Evolutionary conservation across 208 protist species (phyloP).

Genomic region (Leishmania amazonensis): DNA sequence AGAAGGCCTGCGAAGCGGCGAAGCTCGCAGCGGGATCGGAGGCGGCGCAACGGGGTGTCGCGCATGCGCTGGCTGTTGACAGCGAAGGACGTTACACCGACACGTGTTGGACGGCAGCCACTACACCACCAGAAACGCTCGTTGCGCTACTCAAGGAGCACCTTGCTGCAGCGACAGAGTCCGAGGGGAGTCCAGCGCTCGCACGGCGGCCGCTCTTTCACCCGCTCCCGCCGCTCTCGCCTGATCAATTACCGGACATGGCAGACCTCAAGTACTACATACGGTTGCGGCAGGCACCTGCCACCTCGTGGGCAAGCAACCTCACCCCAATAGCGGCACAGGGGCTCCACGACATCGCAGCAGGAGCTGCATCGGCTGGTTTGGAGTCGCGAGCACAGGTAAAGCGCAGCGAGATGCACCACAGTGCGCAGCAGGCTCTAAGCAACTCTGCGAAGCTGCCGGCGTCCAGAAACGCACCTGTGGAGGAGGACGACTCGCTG

Average conservation of each 20-base stretch:
- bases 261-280: conserved; percentile 30
- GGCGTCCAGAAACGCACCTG: neutral
- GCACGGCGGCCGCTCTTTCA: conserved; percentile 4
- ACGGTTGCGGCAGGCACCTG: conserved; percentile 7
- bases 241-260: conserved; percentile 31
- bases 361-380: neutral
- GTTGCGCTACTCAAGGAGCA: conserved; percentile 9
- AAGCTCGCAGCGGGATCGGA: neutral
- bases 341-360: neutral
- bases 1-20: conserved; percentile 5
- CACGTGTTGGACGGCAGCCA: conserved; percentile 10
- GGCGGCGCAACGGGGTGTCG: neutral
- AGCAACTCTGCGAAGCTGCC: neutral
- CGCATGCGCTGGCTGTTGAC: no score
- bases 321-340: neutral
- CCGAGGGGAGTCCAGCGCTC: neutral
- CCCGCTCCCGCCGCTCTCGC: conserved; percentile 24
- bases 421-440: neutral
- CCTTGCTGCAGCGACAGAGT: neutral
- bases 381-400: neutral
- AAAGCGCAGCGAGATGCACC: neutral
- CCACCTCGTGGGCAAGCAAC: neutral
- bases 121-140: conserved; percentile 17
- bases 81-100: neutral
- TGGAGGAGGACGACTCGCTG: neutral